Base-by-base conservation (phyloP, 164 flowering plant genomes). In the Magnolia officinalis region DNA sequence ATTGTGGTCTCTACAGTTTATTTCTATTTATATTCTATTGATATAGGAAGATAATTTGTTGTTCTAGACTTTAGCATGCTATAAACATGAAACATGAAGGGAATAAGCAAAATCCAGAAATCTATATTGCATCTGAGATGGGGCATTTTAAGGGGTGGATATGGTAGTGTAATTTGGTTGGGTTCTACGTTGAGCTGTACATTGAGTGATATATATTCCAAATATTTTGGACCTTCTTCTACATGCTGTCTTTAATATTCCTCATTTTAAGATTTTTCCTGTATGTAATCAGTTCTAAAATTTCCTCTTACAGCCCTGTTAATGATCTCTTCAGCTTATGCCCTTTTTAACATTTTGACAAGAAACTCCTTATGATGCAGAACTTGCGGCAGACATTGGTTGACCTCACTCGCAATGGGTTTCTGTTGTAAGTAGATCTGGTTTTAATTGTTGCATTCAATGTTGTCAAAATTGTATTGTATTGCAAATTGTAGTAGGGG, bases 381-480 rank as follows among this genome's bases (percentile, higher is more conserved):
- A 96, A 96, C 82, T 88, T 96, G 74, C 89, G 95, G 50, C 99
- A 96, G 85, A 96, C 99, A 52, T 85, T 96, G 85, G 97, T 92
- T 86, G 99, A 96, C 80, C 78, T 96, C 88, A 96, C 99, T 31
- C 88, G 94, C 11, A 83, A 82, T 84, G 98, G 99, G 19, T 92
- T 79, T 96, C 99, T 77, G 98, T 96, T 85, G 99, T 96, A 71
- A 87, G 98, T 85, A 75, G n/a, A 63, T 8, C 55, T 19, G 19
- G 58, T 29, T 70, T 65, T 55, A 55, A 16, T 55, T 11, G 18
- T 55, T 55, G 61, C 59, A 8, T 9, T 52, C 14, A 26, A 26
- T 26, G 29, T 26, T 26, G 29, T 26, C 29, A 26, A 26, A 26
- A 26, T 26, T 26, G 29, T 26, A 26, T 26, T 1, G 29, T 26